Evolutionary conservation across 352 stramenopile genomes (phyloP).

Genomic region (Phytophthora pseudosyringae): DNA sequence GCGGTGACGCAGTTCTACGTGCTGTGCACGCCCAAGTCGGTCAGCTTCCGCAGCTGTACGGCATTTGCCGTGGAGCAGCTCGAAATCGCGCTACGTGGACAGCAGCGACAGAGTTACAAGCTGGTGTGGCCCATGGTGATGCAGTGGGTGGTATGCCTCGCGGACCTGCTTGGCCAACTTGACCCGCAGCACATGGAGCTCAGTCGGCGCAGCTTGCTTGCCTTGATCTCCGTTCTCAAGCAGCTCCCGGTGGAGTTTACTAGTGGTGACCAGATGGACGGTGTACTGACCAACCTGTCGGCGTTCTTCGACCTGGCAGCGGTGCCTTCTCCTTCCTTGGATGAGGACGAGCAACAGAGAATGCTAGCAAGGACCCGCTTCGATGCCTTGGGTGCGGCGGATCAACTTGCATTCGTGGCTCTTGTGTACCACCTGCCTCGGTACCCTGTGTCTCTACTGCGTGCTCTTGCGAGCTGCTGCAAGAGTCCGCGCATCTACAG

Average conservation of each 20-base stretch:
- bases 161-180: conserved; percentile 61
- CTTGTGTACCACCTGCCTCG: conserved; percentile 79
- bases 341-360: conserved; percentile 29
- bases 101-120: conserved; percentile 31
- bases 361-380: conserved; percentile 52
- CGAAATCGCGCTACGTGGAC: conserved; percentile 42
- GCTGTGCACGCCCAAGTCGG: conserved; percentile 66
- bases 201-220: conserved; percentile 61
- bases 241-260: conserved; percentile 68
- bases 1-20: conserved; percentile 75
- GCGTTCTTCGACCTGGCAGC: conserved; percentile 66
- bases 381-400: conserved; percentile 48
- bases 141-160: conserved; percentile 77
- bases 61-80: conserved; percentile 73
- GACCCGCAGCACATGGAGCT: conserved; percentile 69
- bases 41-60: conserved; percentile 81
- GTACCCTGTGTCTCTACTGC: conserved; percentile 73
- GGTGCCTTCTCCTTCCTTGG: conserved; percentile 31
- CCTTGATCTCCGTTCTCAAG: conserved; percentile 81
- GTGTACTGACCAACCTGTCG: conserved; percentile 62
- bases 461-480: conserved; percentile 75
- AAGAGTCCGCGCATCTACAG: conserved; percentile 65
- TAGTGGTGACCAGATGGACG: conserved; percentile 52
- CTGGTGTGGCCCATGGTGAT: conserved; percentile 69
- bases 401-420: conserved; percentile 77